Base-by-base conservation (phyloP, 306 rosid species). In the Astragalus glycyphyllos region DNA sequence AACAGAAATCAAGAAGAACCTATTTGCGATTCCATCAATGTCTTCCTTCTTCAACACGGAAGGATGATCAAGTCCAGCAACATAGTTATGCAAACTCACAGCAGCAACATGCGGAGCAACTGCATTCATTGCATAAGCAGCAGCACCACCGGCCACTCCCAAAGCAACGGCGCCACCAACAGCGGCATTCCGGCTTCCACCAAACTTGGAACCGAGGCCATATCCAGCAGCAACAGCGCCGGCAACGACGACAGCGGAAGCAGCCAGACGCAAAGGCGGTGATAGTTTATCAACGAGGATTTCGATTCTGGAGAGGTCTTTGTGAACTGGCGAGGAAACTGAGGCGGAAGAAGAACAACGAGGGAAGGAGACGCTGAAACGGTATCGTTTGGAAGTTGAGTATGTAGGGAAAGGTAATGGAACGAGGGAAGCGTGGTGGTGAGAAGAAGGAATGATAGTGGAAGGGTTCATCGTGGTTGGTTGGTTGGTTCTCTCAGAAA, bases 91-190 rank as follows among this genome's bases (percentile, higher is more conserved):
- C 86, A 90, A 87, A 14, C 82, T 87, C 8, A 84, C 91, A 0
- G 97, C 92, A 0, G 98, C 98, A 32, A 90, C 97, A 14, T 85
- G 95, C 2, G 97, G 98, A 48, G 79, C 95, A 44, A 75, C 65
- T 0, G 97, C 80, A 72, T 84, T 94, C 51, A 94, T 38, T 4
- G 97, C 86, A 20, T 86, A 90, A 0, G 77, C 86, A 0, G 90
- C 91, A 0, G 96, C 95, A 0, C 92, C 96, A 1, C 96, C 82
- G 2, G 89, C 95, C 0, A 82, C 88, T 2, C 91, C 97, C 0
- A 90, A 82, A 15, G 80, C 97, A 1, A 84, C 91, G 0, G 98
- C 97, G 0, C 97, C 98, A 0, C 97, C 96, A 4, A 84, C n/a
- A 0, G 97, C 96, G 0, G 95, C 84, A 48, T 72, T 79, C 44